Percentiles rank a stretch among this genome's conserved stretches.
phyloP scores from a whole-genome alignment of 768 basidiomycete species.

The Boletus tomentosulus region DNA sequence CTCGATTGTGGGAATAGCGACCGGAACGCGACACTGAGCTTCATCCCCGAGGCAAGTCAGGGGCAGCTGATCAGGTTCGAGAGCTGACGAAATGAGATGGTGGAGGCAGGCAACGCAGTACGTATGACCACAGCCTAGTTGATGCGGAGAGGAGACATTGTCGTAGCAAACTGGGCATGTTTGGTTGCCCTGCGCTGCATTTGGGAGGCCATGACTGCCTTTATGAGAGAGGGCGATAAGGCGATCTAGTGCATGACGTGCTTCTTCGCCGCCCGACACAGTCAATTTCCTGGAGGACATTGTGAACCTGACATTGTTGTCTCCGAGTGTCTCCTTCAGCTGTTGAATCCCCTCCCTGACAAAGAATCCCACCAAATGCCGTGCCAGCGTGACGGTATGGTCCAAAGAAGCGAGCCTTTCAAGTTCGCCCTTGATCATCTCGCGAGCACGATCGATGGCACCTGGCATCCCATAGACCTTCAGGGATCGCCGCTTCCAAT shows the following conservation, averaged over 20 bases:
- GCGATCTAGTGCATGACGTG: conserved; percentile 41
- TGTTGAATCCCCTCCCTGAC: conserved; percentile 45
- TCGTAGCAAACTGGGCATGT: conserved; percentile 57
- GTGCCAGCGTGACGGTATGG: conserved; percentile 36
- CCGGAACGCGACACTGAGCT: conserved; percentile 49
- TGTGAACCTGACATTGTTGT: conserved; percentile 48
- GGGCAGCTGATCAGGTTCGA: conserved; percentile 57
- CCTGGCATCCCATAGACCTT: conserved; percentile 43
- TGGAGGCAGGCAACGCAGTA: conserved; percentile 63
- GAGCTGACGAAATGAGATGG: conserved; percentile 52
- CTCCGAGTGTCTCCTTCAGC: conserved; percentile 51
- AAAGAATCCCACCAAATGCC: conserved; percentile 45
- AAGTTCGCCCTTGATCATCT: conserved; percentile 45
- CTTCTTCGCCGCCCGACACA: conserved; percentile 55
- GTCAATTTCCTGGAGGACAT: conserved; percentile 40
- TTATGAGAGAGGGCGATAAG: conserved; percentile 42
- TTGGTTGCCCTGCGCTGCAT: conserved; percentile 5
- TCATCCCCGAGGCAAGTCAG: conserved; percentile 64
- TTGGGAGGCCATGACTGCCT: conserved; percentile 4
- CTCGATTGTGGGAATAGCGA: conserved; percentile 52
- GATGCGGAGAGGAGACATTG: conserved; percentile 38
- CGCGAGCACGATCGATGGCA: conserved; percentile 39
- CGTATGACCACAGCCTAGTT: conserved; percentile 56
- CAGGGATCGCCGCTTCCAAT: conserved; percentile 43
- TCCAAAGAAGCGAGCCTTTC: conserved; percentile 44